Base-by-base conservation (phyloP, 73 alveolate genomes). In the Uronychia binucleata region DNA sequence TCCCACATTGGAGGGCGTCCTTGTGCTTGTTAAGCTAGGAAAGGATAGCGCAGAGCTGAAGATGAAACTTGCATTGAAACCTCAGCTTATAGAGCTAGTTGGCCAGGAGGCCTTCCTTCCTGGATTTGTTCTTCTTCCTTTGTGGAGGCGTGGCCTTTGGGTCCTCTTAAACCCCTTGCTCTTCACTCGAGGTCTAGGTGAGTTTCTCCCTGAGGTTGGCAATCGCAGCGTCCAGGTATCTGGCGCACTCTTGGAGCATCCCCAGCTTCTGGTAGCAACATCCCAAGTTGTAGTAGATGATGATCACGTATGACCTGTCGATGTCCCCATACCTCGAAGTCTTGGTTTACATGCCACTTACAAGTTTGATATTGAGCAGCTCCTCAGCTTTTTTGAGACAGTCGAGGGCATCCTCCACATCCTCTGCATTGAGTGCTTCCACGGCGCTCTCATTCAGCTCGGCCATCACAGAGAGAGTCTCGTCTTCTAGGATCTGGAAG, bases 251-350 rank as follows among this genome's bases (percentile, higher is more conserved):
- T 27, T 85, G 80, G 5, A 85, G 80, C 28, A 57, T 29, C 1
- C 86, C 86, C 34, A 76, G 14, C 77, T 77, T 85, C 59, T 85
- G 57, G 77, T 30, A 85, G 57, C 82, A 33, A 31, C 91, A 85
- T 27, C 86, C 75, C 25, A 77, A 13, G 34, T 85, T 85, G 34
- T 85, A 85, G 35, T 85, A 75, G 26, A 85, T 19, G 28, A 85
- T 83, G 25, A 83, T 31, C 28, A 85, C 29, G 57, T 85, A 85
- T n/a, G 58, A 58, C 25, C 74, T 83, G 67, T 85, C 91, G 1
- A 85, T 57, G 30, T 85, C 78, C 78, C 32, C 32, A 46, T 46
- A 46, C 19, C 67, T 46, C 19, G 67, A 46, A 46, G 67, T 46
- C 67, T 46, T 46, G 19, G 19, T 46, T 46, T 11, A 46, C 5